A percentile compares a stretch with the other conserved stretches of the same genome.
phyloP scores from a whole-genome alignment of 2,329 filamentous ascomycete genomes.

The Botrytis galanthina region DNA sequence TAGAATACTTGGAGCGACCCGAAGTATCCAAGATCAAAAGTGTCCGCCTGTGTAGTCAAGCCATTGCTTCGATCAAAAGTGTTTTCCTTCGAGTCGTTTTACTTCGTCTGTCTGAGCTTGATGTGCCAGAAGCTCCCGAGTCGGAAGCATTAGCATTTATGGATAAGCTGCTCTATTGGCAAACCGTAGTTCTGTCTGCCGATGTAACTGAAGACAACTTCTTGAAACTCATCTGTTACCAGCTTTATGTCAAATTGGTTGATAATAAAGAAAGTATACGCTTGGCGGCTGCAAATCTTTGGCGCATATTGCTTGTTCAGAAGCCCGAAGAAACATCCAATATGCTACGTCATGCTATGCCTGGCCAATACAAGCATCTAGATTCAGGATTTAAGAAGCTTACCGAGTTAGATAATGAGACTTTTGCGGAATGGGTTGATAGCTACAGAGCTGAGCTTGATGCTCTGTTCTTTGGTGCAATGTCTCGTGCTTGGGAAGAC shows the following conservation, averaged over 20 bases:
- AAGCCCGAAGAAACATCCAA: conserved; percentile 79
- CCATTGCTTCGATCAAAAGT: conserved; percentile 70
- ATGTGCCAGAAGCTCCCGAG: conserved; percentile 60
- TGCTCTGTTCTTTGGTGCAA: conserved; percentile 73
- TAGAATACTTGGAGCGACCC: conserved; percentile 86
- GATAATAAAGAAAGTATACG: conserved; percentile 67
- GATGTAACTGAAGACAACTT: conserved; percentile 78
- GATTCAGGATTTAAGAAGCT: conserved; percentile 78
- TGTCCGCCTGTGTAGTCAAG: conserved; percentile 86
- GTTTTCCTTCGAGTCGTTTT: conserved; percentile 78
- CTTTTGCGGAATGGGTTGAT: conserved; percentile 87
- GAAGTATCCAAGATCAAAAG: conserved; percentile 79
- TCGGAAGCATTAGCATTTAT: conserved; percentile 69
- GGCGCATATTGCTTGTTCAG: conserved; percentile 90
- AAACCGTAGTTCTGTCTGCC: conserved; percentile 79
- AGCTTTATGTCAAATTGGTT: conserved; percentile 85
- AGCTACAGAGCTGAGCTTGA: conserved; percentile 76
- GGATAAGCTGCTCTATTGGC: conserved; percentile 90
- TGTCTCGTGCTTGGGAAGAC: conserved; percentile 82
- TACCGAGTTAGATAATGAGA: conserved; percentile 82
- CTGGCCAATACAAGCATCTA: conserved; percentile 67
- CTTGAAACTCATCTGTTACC: conserved; percentile 84
- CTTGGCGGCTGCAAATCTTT: conserved; percentile 75
- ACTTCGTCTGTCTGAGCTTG: conserved; percentile 78
- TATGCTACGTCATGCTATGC: conserved; percentile 70